phyloP scores from a whole-genome alignment of 2,329 filamentous ascomycete genomes.

The Fusarium anguioides region DNA sequence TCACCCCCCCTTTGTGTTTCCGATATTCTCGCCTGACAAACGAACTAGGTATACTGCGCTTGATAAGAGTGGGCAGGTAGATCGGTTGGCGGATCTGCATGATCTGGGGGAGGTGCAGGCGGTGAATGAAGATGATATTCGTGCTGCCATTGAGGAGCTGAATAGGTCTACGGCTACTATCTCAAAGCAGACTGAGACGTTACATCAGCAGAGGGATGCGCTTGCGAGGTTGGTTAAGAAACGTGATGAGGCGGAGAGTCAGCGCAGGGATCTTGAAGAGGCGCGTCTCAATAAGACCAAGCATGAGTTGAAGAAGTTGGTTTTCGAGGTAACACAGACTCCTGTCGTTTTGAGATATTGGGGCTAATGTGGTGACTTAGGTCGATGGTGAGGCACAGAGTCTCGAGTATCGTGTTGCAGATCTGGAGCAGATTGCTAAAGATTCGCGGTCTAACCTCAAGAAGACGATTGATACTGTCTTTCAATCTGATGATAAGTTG shows the following conservation, averaged over 20 bases:
- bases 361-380: conserved; percentile 45
- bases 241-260: conserved; percentile 45
- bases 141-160: conserved; percentile 71
- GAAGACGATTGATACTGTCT: conserved; percentile 60
- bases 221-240: conserved; percentile 63
- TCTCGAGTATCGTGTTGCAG: conserved; percentile 58
- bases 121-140: conserved; percentile 69
- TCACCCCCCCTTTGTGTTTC: conserved; percentile 13
- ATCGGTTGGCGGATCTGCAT: conserved; percentile 57
- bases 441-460: conserved; percentile 58
- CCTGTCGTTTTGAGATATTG: not conserved
- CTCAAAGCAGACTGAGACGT: conserved; percentile 69
- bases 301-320: conserved; percentile 55
- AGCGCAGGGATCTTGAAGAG: conserved; percentile 47
- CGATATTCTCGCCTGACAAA: conserved; percentile 21
- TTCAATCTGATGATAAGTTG: conserved; percentile 73
- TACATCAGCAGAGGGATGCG: conserved; percentile 72
- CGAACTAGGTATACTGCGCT: conserved; percentile 60
- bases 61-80: conserved; percentile 60
- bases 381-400: conserved; percentile 61
- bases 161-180: conserved; percentile 72
- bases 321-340: conserved; percentile 52
- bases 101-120: conserved; percentile 62
- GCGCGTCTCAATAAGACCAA: conserved; percentile 48
- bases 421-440: conserved; percentile 64